Percentiles rank a stretch among this genome's conserved stretches.
These are phyloP conservation scores for Arthrobotrys entomopaga DNA, from an alignment of 2,329 filamentous ascomycete species.

Conservation along the genomic window DNA sequence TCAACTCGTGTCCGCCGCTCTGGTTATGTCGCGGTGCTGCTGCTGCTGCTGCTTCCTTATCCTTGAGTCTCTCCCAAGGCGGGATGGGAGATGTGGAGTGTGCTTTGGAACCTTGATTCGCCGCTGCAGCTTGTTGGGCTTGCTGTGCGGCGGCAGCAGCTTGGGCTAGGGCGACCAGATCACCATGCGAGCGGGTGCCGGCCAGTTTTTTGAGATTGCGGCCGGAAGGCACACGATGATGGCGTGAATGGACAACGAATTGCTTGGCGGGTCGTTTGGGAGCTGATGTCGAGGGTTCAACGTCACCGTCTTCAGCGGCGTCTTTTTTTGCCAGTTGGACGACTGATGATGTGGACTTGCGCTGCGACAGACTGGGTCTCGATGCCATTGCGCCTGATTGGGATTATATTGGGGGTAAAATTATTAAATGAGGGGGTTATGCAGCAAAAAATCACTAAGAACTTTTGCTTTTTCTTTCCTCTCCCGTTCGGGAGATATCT, in stretches of 20 bases:
- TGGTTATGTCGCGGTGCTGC: slow-evolving; percentile 15
- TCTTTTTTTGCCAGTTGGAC: slow-evolving; percentile 51
- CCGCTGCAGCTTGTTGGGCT: slow-evolving; percentile 39
- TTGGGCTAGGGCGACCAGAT: slow-evolving; percentile 54
- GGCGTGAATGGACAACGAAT: slow-evolving; percentile 55
- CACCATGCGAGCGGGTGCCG: slow-evolving; percentile 53
- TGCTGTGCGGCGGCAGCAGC: slow-evolving; percentile 44
- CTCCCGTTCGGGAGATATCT: background rate
- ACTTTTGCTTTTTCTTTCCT: slow-evolving; percentile 32
- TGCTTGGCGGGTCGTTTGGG: slow-evolving; percentile 52
- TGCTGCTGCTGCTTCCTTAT: slow-evolving; percentile 31
- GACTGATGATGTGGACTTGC: slow-evolving; percentile 53
- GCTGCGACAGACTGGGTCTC: slow-evolving; percentile 52
- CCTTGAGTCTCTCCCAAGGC: slow-evolving; percentile 48
- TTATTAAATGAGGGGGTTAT: slow-evolving; percentile 48
- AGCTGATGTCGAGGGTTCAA: slow-evolving; percentile 52
- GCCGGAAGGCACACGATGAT: slow-evolving; percentile 53
- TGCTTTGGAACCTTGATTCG: slow-evolving; percentile 52
- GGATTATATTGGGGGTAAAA: background rate
- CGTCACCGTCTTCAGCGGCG: slow-evolving; percentile 53
- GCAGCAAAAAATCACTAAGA: slow-evolving; percentile 16
- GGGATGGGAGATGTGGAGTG: slow-evolving; percentile 51
- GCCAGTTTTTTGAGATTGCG: slow-evolving; percentile 54
- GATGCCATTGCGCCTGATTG: slow-evolving; percentile 54
- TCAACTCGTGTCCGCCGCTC: slow-evolving; percentile 50